Conservation (phyloP, 2,329 filamentous ascomycete genomes). For the Cordyceps cicadae region DNA sequence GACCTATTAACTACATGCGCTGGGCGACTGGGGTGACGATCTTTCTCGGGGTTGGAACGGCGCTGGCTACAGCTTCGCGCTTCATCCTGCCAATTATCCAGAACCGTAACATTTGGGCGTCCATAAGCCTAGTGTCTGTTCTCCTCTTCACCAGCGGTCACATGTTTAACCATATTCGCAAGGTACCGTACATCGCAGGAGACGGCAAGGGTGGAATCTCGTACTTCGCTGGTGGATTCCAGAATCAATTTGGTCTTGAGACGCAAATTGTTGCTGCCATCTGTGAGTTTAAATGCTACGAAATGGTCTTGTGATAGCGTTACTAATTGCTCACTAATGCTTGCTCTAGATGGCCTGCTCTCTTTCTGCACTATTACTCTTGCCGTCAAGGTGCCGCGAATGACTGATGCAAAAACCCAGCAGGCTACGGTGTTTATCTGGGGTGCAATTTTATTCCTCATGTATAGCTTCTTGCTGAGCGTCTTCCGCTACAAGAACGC, state of each 20-base stretch:
- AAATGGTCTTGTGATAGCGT: neutral
- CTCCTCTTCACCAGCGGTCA: constrained; percentile 91
- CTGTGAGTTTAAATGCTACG: constrained; percentile 54
- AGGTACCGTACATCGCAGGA: constrained; percentile 83
- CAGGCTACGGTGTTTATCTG: constrained; percentile 75
- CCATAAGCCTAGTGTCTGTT: constrained; percentile 77
- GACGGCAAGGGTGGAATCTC: constrained; percentile 77
- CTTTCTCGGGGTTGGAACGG: constrained; percentile 61
- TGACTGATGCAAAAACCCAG: constrained; percentile 67
- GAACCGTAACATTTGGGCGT: constrained; percentile 91
- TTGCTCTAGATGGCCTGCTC: constrained; percentile 51
- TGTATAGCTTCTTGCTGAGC: constrained; percentile 92
- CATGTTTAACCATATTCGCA: constrained; percentile 99
- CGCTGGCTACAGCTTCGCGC: constrained; percentile 62
- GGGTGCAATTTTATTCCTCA: constrained; percentile 65
- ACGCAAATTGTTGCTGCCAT: constrained; percentile 91
- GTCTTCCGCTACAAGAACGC: constrained; percentile 92
- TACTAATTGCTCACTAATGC: neutral
- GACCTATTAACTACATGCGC: constrained; percentile 80
- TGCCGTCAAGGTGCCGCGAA: constrained; percentile 85
- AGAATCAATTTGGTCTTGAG: constrained; percentile 88
- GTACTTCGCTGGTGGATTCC: constrained; percentile 89
- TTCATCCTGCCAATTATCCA: constrained; percentile 75
- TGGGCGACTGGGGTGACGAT: constrained; percentile 60
- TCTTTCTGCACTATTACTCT: constrained; percentile 89